phyloP scores from a whole-genome alignment of 2,329 filamentous ascomycete species.

The Xylariaceae sp. region DNA sequence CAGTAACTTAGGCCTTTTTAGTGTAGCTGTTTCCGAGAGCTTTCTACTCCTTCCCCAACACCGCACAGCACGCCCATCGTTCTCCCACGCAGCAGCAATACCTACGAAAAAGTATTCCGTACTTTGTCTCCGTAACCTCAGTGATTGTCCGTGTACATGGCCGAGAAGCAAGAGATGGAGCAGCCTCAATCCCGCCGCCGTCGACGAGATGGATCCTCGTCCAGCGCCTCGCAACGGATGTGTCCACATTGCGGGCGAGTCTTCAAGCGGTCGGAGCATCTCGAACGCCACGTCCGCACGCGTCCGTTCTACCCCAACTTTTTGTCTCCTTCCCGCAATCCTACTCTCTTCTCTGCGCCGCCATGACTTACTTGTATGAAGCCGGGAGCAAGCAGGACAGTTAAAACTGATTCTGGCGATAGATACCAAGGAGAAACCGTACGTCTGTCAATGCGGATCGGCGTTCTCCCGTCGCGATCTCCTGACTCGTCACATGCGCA shows the following conservation, averaged over 20 bases:
- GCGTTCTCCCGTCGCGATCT: constrained; percentile 42
- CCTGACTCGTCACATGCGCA: constrained; percentile 41
- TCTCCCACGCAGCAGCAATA: constrained; percentile 19
- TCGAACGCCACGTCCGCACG: constrained; percentile 43
- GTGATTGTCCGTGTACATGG: constrained; percentile 20
- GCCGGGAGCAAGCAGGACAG: constrained; percentile 6
- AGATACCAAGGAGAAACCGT: constrained; percentile 47
- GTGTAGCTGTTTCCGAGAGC: constrained; percentile 13
- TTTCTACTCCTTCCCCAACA: constrained; percentile 18
- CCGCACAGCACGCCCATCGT: constrained; percentile 11
- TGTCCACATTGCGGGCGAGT: constrained; percentile 40
- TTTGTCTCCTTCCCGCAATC: constrained; percentile 15
- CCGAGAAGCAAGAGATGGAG: constrained; percentile 30
- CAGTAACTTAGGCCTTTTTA: constrained; percentile 15
- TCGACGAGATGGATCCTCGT: constrained; percentile 30
- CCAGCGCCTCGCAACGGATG: constrained; percentile 28
- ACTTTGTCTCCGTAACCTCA: constrained; percentile 11
- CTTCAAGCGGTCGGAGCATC: constrained; percentile 44
- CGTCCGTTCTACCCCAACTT: constrained; percentile 37
- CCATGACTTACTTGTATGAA: constrained; percentile 18
- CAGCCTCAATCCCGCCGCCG: constrained; percentile 29
- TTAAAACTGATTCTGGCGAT: constrained; percentile 11
- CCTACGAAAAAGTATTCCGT: background rate
- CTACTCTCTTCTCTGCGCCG: constrained; percentile 16
- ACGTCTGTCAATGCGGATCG: constrained; percentile 40